Conservation (phyloP, 352 stramenopile genomes). For the Saprolegnia diclina region DNA sequence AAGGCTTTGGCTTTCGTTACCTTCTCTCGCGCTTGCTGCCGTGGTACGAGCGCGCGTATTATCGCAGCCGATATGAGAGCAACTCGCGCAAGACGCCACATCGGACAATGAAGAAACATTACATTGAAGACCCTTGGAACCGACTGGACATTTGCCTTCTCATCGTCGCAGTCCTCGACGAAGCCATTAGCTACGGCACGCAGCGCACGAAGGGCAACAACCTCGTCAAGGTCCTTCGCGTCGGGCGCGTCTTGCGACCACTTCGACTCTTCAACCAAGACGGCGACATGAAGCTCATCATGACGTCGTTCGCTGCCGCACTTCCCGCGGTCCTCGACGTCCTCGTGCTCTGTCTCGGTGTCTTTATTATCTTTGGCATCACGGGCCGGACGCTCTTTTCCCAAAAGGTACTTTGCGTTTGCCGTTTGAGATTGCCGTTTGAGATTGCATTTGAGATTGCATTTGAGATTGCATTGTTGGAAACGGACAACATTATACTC, state of each 20-base stretch:
- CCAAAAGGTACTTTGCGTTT: too few species aligned
- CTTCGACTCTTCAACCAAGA: constrained; percentile 73
- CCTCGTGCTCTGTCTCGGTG: constrained; percentile 58
- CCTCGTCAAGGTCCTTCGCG: constrained; percentile 52
- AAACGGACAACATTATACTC: too few species aligned
- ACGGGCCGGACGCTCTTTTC: too few species aligned
- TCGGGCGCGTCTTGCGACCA: constrained; percentile 54
- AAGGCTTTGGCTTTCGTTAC: constrained; percentile 60
- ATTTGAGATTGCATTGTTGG: too few species aligned
- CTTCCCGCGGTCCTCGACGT: constrained; percentile 70
- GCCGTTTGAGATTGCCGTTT: too few species aligned
- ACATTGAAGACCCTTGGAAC: constrained; percentile 76
- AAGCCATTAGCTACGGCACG: constrained; percentile 36
- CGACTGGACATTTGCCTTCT: constrained; percentile 61
- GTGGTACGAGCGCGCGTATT: constrained; percentile 30
- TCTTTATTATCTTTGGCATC: too few species aligned
- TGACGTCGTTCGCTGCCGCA: constrained; percentile 60
- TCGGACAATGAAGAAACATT: constrained; percentile 46
- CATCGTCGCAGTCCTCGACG: constrained; percentile 49
- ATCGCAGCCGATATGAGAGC: constrained; percentile 57
- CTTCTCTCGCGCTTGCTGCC: constrained; percentile 21
- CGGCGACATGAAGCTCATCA: constrained; percentile 68
- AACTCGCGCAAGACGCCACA: constrained; percentile 56
- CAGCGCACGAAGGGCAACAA: not conserved
- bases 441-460: constrained; percentile 70